phyloP scores from a whole-genome alignment of 805 yeast species.

The Maudiozyma barnettii region DNA sequence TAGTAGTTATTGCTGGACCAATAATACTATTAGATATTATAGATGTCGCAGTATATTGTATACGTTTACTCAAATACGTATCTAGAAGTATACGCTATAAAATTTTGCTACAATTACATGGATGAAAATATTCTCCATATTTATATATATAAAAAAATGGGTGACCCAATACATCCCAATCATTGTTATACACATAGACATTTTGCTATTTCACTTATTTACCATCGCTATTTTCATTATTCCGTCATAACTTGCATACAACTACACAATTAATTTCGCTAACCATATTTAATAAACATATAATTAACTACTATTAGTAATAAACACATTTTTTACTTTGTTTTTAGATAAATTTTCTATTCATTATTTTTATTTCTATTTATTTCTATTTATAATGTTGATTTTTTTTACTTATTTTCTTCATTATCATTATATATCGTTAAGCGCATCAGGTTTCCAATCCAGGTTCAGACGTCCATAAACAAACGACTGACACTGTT shows the following conservation, averaged over 20 bases:
- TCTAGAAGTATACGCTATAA: not conserved
- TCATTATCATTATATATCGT: not conserved
- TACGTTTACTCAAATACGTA: not conserved
- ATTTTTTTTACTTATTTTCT: no score
- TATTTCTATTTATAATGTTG: no score
- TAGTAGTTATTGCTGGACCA: not conserved
- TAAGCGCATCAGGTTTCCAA: constrained; percentile 38
- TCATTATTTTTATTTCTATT: not conserved
- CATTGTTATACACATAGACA: no score
- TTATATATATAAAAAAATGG: no score
- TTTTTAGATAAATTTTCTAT: not conserved
- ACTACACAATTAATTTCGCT: not conserved
- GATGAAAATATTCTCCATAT: not conserved
- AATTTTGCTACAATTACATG: not conserved
- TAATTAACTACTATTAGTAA: no score
- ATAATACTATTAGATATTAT: not conserved
- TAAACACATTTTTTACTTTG: not conserved
- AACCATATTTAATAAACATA: no score
- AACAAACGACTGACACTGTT: constrained; percentile 46
- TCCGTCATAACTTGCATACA: not conserved
- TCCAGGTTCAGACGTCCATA: constrained; percentile 46
- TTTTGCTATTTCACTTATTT: no score
- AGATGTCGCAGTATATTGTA: not conserved
- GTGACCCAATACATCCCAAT: no score
- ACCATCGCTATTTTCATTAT: no score